phyloP scores from a whole-genome alignment of 768 basidiomycete species.

The Russula olivacea region DNA sequence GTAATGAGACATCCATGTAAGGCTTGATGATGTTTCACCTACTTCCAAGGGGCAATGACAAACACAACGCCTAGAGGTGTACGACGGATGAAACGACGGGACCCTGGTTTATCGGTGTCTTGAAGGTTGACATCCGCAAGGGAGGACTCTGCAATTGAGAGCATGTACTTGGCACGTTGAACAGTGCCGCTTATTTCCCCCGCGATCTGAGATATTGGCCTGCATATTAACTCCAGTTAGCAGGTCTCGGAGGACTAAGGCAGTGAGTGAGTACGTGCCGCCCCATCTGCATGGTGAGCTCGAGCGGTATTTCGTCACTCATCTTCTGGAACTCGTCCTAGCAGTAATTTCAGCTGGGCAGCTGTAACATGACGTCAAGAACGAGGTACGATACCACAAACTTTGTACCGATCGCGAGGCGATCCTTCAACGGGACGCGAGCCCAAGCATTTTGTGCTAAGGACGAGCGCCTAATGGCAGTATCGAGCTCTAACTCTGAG shows the following conservation, averaged over 20 bases:
- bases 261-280: constrained; percentile 45
- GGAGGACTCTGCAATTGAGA: constrained; percentile 70
- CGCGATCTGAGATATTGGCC: constrained; percentile 70
- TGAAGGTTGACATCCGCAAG: constrained; percentile 70
- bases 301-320: constrained; percentile 58
- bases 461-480: constrained; percentile 48
- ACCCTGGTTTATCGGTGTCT: constrained; percentile 77
- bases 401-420: constrained; percentile 62
- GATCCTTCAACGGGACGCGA: constrained; percentile 49
- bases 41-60: constrained; percentile 93
- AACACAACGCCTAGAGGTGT: constrained; percentile 82
- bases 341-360: neutral
- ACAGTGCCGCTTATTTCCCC: constrained; percentile 80
- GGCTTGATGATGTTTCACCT: constrained; percentile 29
- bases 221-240: constrained; percentile 28
- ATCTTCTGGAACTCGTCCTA: constrained; percentile 48
- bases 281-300: constrained; percentile 89
- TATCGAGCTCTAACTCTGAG: constrained; percentile 51
- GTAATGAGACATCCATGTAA: neutral
- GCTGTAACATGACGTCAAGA: neutral
- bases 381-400: constrained; percentile 54
- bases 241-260: neutral
- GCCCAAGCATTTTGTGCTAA: constrained; percentile 74
- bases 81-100: constrained; percentile 77
- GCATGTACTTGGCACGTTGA: constrained; percentile 77